These are phyloP conservation scores for Xylaria sp. DNA, from an alignment of 2,329 filamentous ascomycete species.

Conservation along the genomic window DNA sequence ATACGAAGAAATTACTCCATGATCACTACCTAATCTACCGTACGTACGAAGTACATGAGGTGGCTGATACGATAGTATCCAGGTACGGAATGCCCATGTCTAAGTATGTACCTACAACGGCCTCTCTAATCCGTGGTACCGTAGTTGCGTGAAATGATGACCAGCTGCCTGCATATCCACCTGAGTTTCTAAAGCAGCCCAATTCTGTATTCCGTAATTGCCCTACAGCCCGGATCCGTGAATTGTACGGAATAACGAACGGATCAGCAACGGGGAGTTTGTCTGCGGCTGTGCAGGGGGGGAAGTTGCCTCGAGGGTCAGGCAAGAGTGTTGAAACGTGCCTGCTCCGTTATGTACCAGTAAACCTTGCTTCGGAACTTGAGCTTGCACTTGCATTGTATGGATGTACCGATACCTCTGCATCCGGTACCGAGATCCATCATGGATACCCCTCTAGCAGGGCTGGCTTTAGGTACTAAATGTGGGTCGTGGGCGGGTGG, in stretches of 20 bases:
- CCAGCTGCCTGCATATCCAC: background rate
- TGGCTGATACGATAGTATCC: background rate
- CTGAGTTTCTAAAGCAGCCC: background rate
- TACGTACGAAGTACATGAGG: background rate
- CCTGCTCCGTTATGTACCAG: no score
- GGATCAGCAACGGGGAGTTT: no score
- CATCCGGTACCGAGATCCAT: background rate
- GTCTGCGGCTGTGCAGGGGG: no score
- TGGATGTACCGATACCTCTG: background rate
- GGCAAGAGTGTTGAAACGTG: no score
- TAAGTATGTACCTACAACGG: no score
- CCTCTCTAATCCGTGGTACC: no score
- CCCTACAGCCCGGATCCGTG: background rate
- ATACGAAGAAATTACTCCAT: background rate
- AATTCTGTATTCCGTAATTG: background rate
- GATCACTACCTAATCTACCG: background rate
- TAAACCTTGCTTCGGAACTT: background rate
- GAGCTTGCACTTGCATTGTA: background rate
- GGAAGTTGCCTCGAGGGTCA: no score
- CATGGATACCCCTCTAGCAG: conserved; percentile 6
- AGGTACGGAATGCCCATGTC: no score
- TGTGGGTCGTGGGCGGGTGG: conserved; percentile 2
- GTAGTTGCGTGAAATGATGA: background rate
- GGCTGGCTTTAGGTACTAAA: conserved; percentile 2
- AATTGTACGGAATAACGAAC: no score